Evolutionary conservation across 2,329 filamentous ascomycete genomes (phyloP), one percentile per base, ranked within the genome.

Genomic region (Sphaerulina musiva): DNA sequence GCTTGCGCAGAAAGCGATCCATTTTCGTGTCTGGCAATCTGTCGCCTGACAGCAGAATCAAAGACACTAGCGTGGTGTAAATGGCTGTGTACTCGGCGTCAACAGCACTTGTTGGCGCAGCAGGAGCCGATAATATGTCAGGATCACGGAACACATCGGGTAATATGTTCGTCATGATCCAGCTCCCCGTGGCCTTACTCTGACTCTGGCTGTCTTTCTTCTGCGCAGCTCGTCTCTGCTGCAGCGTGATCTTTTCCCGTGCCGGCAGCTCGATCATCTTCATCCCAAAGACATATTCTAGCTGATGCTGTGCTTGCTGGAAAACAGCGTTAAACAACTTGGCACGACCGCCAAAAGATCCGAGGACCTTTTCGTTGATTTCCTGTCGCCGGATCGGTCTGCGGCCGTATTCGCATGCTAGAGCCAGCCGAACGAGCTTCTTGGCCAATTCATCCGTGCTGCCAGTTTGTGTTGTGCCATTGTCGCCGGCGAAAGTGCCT

Each of bases 271-370:
- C 91, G 3, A 82, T 78, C 78, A 98, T 80, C 69, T 91, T 80
- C 90, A 97, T 95, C n/a, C 93, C 93, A 72, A 95, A 97, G 1
- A 84, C 79, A 1, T 74, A 73, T 46, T 78, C 76, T 38, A 98
- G 74, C 61, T 87, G 80, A 34, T 75, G 72, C 69, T 98, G 92
- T 41, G 92, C 89, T 40, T 80, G 76, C 0, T 81, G 80, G 65
- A 95, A 96, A 3, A 96, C 82, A 10, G 73, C 70, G 67, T 83
- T 90, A 69, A 96, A 97, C 36, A 83, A 76, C 32, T 85, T 78
- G 6, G 40, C 41, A 38, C 48, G 48, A 29, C 48, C 41, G 7
- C 84, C 80, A 44, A 83, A 78, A 14, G 79, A 74, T 0, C 86
- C 87, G 8, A 95, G 81, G 0, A 95, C 88, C 65, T 83, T 84